Evolutionary conservation across 805 yeast species (phyloP).

Genomic region (Yarrowia deformans): DNA sequence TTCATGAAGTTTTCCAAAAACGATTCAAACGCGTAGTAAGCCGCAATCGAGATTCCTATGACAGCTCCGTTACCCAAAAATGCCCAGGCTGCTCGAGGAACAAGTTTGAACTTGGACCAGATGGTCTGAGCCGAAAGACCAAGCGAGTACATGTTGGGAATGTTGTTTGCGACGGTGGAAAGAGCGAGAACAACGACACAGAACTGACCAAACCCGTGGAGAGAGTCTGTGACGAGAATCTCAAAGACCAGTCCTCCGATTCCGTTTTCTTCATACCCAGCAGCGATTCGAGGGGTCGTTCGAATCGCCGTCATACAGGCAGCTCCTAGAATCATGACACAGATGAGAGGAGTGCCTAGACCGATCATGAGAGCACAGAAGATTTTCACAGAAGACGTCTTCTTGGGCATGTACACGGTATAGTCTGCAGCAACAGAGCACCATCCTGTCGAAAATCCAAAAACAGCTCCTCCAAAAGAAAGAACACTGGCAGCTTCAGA

Average conservation of each 20-base stretch:
- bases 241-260: slow-evolving; percentile 86
- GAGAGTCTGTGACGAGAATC: slow-evolving; percentile 76
- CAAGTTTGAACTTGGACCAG: slow-evolving; percentile 73
- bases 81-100: slow-evolving; percentile 89
- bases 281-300: slow-evolving; percentile 56
- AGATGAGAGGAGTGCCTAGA: slow-evolving; percentile 69
- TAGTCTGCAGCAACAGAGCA: slow-evolving; percentile 91
- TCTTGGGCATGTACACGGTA: slow-evolving; percentile 82
- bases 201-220: slow-evolving; percentile 90
- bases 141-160: slow-evolving; percentile 93
- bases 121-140: slow-evolving; percentile 86
- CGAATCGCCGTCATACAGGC: slow-evolving; percentile 77
- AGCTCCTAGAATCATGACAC: slow-evolving; percentile 83
- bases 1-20: slow-evolving; percentile 90
- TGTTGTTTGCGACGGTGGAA: slow-evolving; percentile 88
- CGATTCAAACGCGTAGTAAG: slow-evolving; percentile 71
- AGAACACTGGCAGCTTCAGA: slow-evolving; percentile 78
- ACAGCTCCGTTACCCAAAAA: slow-evolving; percentile 74
- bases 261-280: slow-evolving; percentile 60
- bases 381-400: slow-evolving; percentile 63
- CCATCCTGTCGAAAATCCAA: slow-evolving; percentile 95
- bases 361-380: slow-evolving; percentile 72
- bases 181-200: slow-evolving; percentile 83
- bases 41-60: slow-evolving; percentile 89
- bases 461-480: slow-evolving; percentile 81